Conservation (phyloP, 2,329 filamentous ascomycete species). For the Purpureocillium lavendulum region DNA sequence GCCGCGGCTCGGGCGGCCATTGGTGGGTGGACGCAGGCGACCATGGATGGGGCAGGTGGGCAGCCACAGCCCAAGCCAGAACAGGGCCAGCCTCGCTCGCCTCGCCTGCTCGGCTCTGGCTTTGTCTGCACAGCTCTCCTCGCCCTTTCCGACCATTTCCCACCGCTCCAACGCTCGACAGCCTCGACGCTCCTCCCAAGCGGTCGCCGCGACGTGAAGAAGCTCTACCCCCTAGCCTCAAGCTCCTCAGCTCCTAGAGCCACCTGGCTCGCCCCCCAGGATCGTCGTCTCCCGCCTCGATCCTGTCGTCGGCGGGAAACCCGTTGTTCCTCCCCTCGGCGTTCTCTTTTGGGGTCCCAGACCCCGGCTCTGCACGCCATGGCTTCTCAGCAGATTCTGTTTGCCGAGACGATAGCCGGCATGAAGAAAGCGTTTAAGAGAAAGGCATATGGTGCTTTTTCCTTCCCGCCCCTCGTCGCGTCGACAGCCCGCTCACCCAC, state of each 20-base stretch:
- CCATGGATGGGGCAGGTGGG: neutral
- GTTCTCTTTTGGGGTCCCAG: no score
- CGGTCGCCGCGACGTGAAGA: neutral
- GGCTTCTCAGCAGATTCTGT: conserved; percentile 49
- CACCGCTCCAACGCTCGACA: no score
- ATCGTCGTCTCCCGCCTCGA: no score
- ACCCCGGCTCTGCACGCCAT: conserved; percentile 16
- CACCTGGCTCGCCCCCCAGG: no score
- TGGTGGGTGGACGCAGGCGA: conserved; percentile 1
- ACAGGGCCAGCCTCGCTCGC: neutral
- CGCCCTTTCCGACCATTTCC: neutral
- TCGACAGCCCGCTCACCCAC: conserved; percentile 11
- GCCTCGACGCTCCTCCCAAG: neutral
- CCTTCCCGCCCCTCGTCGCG: conserved; percentile 2
- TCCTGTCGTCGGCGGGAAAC: no score
- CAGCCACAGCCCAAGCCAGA: neutral
- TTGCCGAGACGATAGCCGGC: conserved; percentile 57
- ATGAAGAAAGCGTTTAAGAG: conserved; percentile 62
- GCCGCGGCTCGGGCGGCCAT: conserved; percentile 5
- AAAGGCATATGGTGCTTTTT: conserved; percentile 47
- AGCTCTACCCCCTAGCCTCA: neutral
- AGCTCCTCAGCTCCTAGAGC: no score
- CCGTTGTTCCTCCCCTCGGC: no score
- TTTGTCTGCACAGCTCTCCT: neutral
- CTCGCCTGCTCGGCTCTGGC: neutral